Evolutionary conservation across 208 protist genomes (phyloP).

Genomic region (Giardia muris): DNA sequence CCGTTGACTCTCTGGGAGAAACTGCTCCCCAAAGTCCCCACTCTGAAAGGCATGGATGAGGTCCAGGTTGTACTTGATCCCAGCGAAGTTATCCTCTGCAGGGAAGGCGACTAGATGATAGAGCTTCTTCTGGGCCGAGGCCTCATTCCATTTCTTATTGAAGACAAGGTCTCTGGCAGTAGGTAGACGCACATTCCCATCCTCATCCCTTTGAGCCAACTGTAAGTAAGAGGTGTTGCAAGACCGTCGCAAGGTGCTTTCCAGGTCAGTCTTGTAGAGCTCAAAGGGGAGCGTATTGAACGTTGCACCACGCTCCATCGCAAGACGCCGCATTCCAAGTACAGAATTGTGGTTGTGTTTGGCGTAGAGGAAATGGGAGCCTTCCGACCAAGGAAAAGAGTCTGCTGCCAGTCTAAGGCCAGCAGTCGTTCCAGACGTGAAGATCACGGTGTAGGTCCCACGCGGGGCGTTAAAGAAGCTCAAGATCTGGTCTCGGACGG

Average conservation of each 20-base stretch:
- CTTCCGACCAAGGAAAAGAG: slow-evolving; percentile 51
- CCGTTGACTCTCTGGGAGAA: not conserved
- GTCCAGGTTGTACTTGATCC: slow-evolving; percentile 48
- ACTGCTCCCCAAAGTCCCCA: not conserved
- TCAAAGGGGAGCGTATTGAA: slow-evolving; percentile 35
- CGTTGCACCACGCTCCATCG: slow-evolving; percentile 30
- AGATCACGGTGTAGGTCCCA: slow-evolving; percentile 56
- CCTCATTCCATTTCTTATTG: not conserved
- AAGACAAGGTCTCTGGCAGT: not conserved
- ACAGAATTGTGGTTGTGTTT: slow-evolving; percentile 56
- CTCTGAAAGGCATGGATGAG: slow-evolving; percentile 36
- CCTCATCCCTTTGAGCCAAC: not conserved
- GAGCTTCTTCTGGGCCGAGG: not conserved
- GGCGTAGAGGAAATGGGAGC: slow-evolving; percentile 44
- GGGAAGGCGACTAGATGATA: slow-evolving; percentile 27
- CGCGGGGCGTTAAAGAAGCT: slow-evolving; percentile 49
- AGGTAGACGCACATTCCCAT: not conserved
- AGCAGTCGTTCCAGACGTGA: slow-evolving; percentile 54
- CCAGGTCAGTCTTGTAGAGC: not conserved
- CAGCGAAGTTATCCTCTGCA: slow-evolving; percentile 54
- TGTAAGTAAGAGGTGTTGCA: not conserved
- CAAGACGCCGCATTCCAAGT: slow-evolving; percentile 56
- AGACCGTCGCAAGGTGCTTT: not conserved
- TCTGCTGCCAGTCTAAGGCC: slow-evolving; percentile 52
- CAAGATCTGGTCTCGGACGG: slow-evolving; percentile 44